Base-by-base conservation (phyloP, 2,329 filamentous ascomycete genomes). In the Metarhizium guizhouense region DNA sequence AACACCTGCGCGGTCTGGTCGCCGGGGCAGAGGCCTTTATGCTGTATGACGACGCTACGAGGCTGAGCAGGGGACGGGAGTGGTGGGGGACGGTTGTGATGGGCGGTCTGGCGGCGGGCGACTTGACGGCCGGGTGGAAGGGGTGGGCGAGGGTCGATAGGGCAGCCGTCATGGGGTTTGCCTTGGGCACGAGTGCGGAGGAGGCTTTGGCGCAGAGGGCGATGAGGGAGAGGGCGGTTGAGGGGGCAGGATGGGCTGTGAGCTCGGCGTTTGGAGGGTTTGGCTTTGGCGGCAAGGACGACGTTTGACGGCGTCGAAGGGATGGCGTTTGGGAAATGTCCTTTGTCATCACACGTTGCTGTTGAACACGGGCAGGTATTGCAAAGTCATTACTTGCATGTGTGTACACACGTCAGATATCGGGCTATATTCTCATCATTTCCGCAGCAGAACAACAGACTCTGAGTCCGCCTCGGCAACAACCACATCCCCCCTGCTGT, bases 71-170 rank as follows among this genome's bases (percentile, higher is more conserved):
- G 5, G 66, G 61, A 30, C 73, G 81, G 4, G 72, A 75, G 57
- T 82, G 76, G 75, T 84, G 81, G 81, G 81, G 81, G n/a, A 81
- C 78, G 2, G 61, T 84, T 30, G 74, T 83, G 5, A 61, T 83
- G 43, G 78, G 77, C 10, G 73, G 73, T 0, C 60, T 65, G 32
- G 67, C 67, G 5, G 66, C 67, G 1, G 69, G 71, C 20, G 63
- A 70, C 52, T 57, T 70, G 47, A 62, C 65, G 52, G 60, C 65
- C 13, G 66, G 63, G 30, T 73, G 70, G 70, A 72, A 67, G 58
- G 81, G 81, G 10, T 84, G 81, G 81, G 61, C 83, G 54, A 70
- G 73, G 11, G 74, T 83, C 6, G 74, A 79, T 52, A 67, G 75
- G 25, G 72, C 72, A 43, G 65, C 70, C 36, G 69, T 76, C 0